Evolutionary conservation across 495 filamentous ascomycete species (phyloP), one percentile per base, ranked within the genome.

Genomic region (Xylaria scruposa): DNA sequence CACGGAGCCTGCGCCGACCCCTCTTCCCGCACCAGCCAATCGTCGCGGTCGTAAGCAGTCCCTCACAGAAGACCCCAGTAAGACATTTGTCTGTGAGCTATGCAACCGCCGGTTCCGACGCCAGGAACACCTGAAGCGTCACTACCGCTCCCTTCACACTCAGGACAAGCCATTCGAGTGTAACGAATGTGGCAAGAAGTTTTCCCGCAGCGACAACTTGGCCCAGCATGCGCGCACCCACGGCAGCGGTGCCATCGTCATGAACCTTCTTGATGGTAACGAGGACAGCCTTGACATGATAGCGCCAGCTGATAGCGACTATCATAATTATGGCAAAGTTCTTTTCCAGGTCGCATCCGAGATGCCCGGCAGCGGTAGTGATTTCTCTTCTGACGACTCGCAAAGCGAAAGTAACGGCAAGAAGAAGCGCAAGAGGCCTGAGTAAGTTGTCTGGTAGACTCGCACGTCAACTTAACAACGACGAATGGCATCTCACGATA

Each of bases 161-260:
- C 90, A 97, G 75, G 96, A 98, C 71, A 99, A 99, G 90, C 97
- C 97, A 8, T 98, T 98, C 80, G 94, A 97, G 81, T 99, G 97
- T 84, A 84, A 89, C 71, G 95, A 98, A 83, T 99, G 97, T 76
- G 95, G 96, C 71, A 99, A 99, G 90, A 97, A 97, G 85, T 99
- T 98, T 85, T 98, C 96, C 1, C 92, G 97, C 70, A 95, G 92
- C 76, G 97, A 99, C 83, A 99, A 99, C 84, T 89, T 99, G 29
- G 91, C 93, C 40, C 97, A 99, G 82, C 97, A 99, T 78, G 90
- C 96, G 60, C 90, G 97, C 62, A 99, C 96, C 17, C 97, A 99
- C 76, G 97, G 93, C 58, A 90, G 90, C 63, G 93, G 93, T 56
- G 92, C 95, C 68, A 92, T 98, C 73, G 90, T 94, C 68, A 93